These are phyloP conservation scores for Petasospora fabianii DNA, from an alignment of 1,139 yeast species.

Conservation along the genomic window DNA sequence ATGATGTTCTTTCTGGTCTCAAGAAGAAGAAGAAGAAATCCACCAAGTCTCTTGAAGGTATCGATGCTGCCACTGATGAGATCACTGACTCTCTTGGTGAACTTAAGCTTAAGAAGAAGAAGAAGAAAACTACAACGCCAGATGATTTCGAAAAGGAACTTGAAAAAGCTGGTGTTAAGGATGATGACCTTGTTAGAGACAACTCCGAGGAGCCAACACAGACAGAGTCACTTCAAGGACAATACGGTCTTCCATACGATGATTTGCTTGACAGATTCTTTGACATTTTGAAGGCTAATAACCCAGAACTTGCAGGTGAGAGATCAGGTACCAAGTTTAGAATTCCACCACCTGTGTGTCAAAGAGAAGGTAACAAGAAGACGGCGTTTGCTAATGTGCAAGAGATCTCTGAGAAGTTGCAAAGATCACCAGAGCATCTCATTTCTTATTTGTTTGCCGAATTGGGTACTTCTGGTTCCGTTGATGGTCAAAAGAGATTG, in stretches of 20 bases:
- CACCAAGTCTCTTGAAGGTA: conserved; percentile 27
- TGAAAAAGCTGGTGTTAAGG: conserved; percentile 84
- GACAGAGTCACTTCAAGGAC: conserved; percentile 32
- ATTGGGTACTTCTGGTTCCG: conserved; percentile 98
- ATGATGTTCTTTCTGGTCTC: conserved; percentile 43
- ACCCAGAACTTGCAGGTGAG: conserved; percentile 98
- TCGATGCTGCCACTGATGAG: conserved; percentile 46
- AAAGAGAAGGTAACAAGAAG: conserved; percentile 96
- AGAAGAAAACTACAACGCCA: conserved; percentile 61
- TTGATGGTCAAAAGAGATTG: conserved; percentile 95
- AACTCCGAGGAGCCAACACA: conserved; percentile 10
- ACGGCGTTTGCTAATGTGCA: conserved; percentile 94
- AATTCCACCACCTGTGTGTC: conserved; percentile 96
- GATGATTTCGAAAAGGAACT: conserved; percentile 87
- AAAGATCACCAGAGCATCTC: conserved; percentile 95
- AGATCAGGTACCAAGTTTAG: conserved; percentile 89
- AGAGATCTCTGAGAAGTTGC: conserved; percentile 90
- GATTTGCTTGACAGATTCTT: conserved; percentile 81
- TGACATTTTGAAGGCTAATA: conserved; percentile 79
- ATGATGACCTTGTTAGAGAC: conserved; percentile 33
- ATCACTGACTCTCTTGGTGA: conserved; percentile 67
- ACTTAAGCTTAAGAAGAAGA: conserved; percentile 78
- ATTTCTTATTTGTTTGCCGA: conserved; percentile 97
- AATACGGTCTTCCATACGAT: conserved; percentile 71
- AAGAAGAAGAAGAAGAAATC: conserved; percentile 79